Base-by-base conservation (phyloP, 495 filamentous ascomycete genomes). In the Bryoglossum gracile region DNA sequence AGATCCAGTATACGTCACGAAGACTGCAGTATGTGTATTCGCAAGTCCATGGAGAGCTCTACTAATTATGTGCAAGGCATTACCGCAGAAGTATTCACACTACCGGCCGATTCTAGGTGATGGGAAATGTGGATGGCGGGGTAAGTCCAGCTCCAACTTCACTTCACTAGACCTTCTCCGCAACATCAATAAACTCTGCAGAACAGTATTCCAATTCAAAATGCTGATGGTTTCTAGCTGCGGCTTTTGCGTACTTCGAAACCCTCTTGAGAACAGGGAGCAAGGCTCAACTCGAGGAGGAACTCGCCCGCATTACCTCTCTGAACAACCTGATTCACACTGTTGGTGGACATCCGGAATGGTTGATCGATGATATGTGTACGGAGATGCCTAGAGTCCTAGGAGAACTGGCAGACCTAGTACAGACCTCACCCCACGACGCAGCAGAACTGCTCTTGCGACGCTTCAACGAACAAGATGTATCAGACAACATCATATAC, bases 41-140 rank as follows among this genome's bases (percentile, higher is more conserved):
- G 40, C 50, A 18, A 19, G 8, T 6, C 35, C 35, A 19, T 40
- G 34, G 28, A 18, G 43, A 40, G 21, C 39, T 9, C 1, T 46
- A 33, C 56, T 67, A 42, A 64, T 41, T 11, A 37, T 32, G 40
- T 52, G 35, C 43, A 58, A 96, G 90, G 76, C 81, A 23, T 74
- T 98, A 40, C 84, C 86, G 1, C 71, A 83, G 46, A 90, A 85
- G 53, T 95, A 94, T 62, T 86, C 88, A 13, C 81, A 89, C 57
- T 92, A 87, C 58, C 86, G 92, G 34, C 83, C 83, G 3, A 82
- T 95, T 66, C 83, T 82, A 62, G 90, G 92, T 17, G 92, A 98
- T 68, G 92, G 92, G 30, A 90, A 94, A 61, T 98, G 92, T 69
- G 92, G 92, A 55, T 98, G 92, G 91, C 77, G 92, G 83, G 92